Percentiles rank a stretch among this genome's conserved stretches.
Conservation (phyloP, 2,329 filamentous ascomycete genomes). For the Paraconiothyrium sp. region DNA sequence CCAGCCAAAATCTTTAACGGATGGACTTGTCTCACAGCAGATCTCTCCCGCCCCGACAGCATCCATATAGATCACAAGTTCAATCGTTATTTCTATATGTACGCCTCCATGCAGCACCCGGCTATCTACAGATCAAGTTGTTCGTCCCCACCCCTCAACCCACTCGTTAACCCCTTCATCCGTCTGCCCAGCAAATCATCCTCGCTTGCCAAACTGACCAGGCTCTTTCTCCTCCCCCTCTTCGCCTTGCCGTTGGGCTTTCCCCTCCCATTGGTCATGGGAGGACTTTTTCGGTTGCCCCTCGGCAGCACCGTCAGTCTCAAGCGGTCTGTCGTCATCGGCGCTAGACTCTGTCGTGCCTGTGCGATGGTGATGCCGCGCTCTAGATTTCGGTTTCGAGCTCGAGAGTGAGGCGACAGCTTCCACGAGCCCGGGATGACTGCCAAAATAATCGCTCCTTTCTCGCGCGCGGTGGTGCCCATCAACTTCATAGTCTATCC, state of each 20-base stretch:
- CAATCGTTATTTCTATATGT: background rate
- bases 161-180: constrained; percentile 58
- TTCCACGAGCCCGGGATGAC: constrained; percentile 74
- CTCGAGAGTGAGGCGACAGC: constrained; percentile 65
- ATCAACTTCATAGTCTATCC: background rate
- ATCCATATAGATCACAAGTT: too few relatives aligned
- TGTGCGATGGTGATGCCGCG: constrained; percentile 57
- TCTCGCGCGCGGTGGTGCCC: constrained; percentile 50
- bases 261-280: constrained; percentile 4
- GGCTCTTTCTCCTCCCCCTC: constrained; percentile 48
- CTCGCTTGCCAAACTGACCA: constrained; percentile 58
- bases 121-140: background rate
- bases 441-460: constrained; percentile 82
- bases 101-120: background rate
- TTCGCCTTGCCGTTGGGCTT: constrained; percentile 33
- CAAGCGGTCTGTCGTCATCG: constrained; percentile 82
- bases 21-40: too few relatives aligned
- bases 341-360: constrained; percentile 69
- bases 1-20: too few relatives aligned
- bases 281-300: constrained; percentile 31
- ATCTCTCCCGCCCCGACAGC: too few relatives aligned
- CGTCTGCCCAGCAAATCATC: constrained; percentile 59
- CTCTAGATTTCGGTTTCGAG: constrained; percentile 37
- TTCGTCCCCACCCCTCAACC: constrained; percentile 44
- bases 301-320: constrained; percentile 69